Conservation (phyloP, 495 filamentous ascomycete species). For the Chaetomium fimeti region DNA sequence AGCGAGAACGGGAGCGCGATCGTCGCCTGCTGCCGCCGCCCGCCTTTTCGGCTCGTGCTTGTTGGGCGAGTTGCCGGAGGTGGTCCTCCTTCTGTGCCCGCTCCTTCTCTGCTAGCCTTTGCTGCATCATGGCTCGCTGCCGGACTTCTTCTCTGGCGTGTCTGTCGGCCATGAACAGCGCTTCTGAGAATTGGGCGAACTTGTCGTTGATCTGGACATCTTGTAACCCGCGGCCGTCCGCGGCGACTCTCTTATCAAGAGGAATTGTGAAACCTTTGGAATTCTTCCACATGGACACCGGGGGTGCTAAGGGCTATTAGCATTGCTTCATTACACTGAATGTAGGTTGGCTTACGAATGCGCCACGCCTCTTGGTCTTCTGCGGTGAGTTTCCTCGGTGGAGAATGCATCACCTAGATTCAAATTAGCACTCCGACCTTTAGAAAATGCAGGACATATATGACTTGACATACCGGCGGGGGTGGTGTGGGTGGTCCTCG, state of each 20-base stretch:
- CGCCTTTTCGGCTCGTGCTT: conserved; percentile 79
- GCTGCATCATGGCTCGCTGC: conserved; percentile 91
- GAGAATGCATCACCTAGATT: conserved; percentile 75
- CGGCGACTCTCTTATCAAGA: conserved; percentile 93
- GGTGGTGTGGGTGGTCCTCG: conserved; percentile 90
- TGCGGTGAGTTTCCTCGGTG: conserved; percentile 90
- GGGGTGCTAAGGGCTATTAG: conserved; percentile 52
- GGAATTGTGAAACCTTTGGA: conserved; percentile 97
- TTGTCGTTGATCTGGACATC: conserved; percentile 99
- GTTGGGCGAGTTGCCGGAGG: conserved; percentile 82
- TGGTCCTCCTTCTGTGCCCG: conserved; percentile 91
- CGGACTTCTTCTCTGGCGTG: conserved; percentile 95
- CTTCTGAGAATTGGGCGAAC: conserved; percentile 94
- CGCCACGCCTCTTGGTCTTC: conserved; percentile 97
- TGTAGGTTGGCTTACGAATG: conserved; percentile 48
- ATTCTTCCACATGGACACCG: conserved; percentile 99
- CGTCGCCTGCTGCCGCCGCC: conserved; percentile 51
- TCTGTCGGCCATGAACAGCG: conserved; percentile 87
- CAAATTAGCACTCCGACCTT: background rate
- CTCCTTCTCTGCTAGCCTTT: conserved; percentile 94
- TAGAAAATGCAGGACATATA: background rate
- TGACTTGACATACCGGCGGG: conserved; percentile 56
- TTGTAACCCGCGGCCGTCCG: conserved; percentile 87
- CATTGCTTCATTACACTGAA: background rate
- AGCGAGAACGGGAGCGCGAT: conserved; percentile 49